Percentiles rank a stretch among this genome's conserved stretches.
Conservation (phyloP, 768 basidiomycete genomes). For the Pleurotus citrinopileatus region DNA sequence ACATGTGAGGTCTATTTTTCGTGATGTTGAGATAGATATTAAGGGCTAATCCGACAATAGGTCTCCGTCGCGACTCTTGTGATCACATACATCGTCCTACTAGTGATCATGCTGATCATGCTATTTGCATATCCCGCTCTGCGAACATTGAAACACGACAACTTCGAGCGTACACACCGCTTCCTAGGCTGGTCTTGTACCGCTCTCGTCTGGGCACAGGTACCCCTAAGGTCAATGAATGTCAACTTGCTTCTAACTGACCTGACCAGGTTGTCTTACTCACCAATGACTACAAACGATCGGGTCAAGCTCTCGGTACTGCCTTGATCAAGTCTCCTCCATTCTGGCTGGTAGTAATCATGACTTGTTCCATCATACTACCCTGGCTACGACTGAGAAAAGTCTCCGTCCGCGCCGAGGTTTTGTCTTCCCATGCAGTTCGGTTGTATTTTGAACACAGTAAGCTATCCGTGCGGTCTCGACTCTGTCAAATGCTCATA, state of each 20-base stretch:
- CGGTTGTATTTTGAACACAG: constrained; percentile 59
- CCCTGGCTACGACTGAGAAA: constrained; percentile 58
- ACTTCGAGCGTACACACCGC: constrained; percentile 42
- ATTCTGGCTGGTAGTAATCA: constrained; percentile 57
- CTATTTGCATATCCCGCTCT: constrained; percentile 37
- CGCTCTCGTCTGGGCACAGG: constrained; percentile 41
- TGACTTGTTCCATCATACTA: constrained; percentile 52
- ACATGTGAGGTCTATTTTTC: constrained; percentile 23
- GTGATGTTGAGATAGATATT: too few species aligned
- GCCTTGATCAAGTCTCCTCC: constrained; percentile 41
- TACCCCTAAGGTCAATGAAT: constrained; percentile 8
- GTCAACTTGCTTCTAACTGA: background rate
- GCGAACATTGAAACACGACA: constrained; percentile 34
- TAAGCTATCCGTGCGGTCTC: constrained; percentile 14
- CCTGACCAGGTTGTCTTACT: constrained; percentile 42
- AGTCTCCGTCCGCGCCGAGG: constrained; percentile 48
- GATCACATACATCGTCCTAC: constrained; percentile 13
- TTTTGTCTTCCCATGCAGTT: constrained; percentile 55
- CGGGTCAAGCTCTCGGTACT: constrained; percentile 33
- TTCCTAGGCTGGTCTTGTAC: constrained; percentile 42
- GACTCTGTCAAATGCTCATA: background rate
- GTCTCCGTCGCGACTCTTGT: constrained; percentile 11
- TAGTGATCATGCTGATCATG: constrained; percentile 32
- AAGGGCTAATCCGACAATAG: too few species aligned
- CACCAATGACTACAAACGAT: constrained; percentile 47